phyloP scores from a whole-genome alignment of 805 yeast species.

The Saccharomycopsis selenospora region DNA sequence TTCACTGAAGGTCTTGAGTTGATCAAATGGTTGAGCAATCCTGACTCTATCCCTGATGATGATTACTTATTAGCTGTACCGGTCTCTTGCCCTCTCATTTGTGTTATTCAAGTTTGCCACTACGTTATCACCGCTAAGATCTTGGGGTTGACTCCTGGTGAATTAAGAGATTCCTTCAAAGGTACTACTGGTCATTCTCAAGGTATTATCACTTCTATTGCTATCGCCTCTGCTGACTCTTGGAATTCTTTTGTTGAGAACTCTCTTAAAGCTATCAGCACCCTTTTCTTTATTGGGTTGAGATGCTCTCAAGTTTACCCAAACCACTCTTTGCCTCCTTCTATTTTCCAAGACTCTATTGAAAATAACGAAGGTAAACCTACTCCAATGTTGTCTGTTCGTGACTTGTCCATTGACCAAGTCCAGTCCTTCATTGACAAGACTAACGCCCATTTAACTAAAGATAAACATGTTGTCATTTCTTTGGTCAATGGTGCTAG shows the following conservation, averaged over 20 bases:
- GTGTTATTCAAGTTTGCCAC: slow-evolving; percentile 92
- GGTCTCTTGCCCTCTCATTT: slow-evolving; percentile 93
- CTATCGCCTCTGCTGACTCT: slow-evolving; percentile 69
- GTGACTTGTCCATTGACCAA: slow-evolving; percentile 76
- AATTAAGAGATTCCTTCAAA: slow-evolving; percentile 56
- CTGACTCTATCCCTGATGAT: slow-evolving; percentile 80
- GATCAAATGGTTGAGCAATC: slow-evolving; percentile 76
- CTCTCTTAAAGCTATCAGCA: slow-evolving; percentile 70
- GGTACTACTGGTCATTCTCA: slow-evolving; percentile 89
- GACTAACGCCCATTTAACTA: slow-evolving; percentile 91
- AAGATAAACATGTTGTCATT: slow-evolving; percentile 81
- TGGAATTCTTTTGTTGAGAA: slow-evolving; percentile 78
- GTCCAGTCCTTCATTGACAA: slow-evolving; percentile 72
- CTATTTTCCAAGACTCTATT: slow-evolving; percentile 83
- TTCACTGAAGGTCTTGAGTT: slow-evolving; percentile 92
- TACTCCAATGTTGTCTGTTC: slow-evolving; percentile 92
- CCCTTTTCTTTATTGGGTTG: slow-evolving; percentile 89
- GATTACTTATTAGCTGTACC: slow-evolving; percentile 88
- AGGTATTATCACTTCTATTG: slow-evolving; percentile 89
- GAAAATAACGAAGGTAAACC: slow-evolving; percentile 95
- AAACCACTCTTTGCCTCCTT: slow-evolving; percentile 88
- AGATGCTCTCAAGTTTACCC: slow-evolving; percentile 89
- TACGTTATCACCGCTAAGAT: slow-evolving; percentile 81
- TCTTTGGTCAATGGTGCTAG: slow-evolving; percentile 94
- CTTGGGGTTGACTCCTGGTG: slow-evolving; percentile 85